Evolutionary conservation across 2,329 filamentous ascomycete genomes (phyloP).

Genomic region (Whalleya microplaca): DNA sequence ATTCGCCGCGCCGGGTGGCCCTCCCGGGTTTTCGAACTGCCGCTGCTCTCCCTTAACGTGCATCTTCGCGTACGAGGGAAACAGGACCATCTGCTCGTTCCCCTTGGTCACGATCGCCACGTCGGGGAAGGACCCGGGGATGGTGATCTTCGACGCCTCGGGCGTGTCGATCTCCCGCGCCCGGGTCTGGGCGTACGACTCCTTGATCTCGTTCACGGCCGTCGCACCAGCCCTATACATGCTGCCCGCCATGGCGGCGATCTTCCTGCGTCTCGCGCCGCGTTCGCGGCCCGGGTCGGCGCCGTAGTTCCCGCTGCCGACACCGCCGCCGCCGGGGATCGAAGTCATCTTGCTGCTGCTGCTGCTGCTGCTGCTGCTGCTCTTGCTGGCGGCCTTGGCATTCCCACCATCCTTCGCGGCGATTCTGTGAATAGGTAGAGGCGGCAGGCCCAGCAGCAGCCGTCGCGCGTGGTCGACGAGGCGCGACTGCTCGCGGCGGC

Average conservation of each 20-base stretch:
- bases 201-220: slow-evolving; percentile 61
- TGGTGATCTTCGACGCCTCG: slow-evolving; percentile 48
- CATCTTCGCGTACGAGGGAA: slow-evolving; percentile 87
- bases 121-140: slow-evolving; percentile 81
- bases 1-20: slow-evolving; percentile 45
- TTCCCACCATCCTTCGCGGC: slow-evolving; percentile 41
- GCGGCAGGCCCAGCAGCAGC: slow-evolving; percentile 47
- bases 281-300: slow-evolving; percentile 54
- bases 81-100: slow-evolving; percentile 90
- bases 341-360: slow-evolving; percentile 40
- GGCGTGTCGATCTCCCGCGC: slow-evolving; percentile 41
- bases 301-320: slow-evolving; percentile 41
- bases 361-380: too few relatives aligned
- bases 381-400: slow-evolving; percentile 17
- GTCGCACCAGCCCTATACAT: slow-evolving; percentile 60
- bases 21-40: slow-evolving; percentile 38
- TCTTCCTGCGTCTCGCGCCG: slow-evolving; percentile 75
- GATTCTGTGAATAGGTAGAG: too few relatives aligned
- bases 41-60: slow-evolving; percentile 57
- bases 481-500: slow-evolving; percentile 52
- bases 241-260: slow-evolving; percentile 67
- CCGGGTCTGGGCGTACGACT: slow-evolving; percentile 61
- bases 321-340: slow-evolving; percentile 39
- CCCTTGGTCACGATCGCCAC: slow-evolving; percentile 79
- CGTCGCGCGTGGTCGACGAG: slow-evolving; percentile 52